A percentile compares a stretch with the other conserved stretches of the same genome.
Conservation (phyloP, 176 grass and related monocot genomes). For the Triticum timopheevii region DNA sequence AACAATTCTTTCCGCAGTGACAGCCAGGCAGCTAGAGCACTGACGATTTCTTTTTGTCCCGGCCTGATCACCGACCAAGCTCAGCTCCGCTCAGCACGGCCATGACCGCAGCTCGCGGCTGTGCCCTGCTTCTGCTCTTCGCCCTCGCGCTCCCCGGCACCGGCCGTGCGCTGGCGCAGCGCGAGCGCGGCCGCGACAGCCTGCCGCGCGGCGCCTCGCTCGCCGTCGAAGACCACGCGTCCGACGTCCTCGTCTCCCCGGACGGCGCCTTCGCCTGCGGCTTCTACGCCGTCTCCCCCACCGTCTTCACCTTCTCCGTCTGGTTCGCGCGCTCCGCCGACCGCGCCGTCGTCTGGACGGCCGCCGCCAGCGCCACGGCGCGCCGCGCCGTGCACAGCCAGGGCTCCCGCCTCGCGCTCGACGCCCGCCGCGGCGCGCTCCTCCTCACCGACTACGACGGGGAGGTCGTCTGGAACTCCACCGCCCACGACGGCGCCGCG, state of each 20-base stretch:
- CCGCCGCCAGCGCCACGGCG: not conserved
- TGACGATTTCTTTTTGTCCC: not conserved
- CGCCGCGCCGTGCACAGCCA: conserved; percentile 5
- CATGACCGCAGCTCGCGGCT: not conserved
- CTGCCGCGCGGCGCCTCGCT: conserved; percentile 30
- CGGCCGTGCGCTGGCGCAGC: not conserved
- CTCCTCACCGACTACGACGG: conserved; percentile 43
- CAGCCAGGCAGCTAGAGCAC: not conserved
- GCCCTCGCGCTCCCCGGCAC: not conserved
- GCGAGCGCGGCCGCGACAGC: not conserved
- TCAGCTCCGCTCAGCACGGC: not conserved
- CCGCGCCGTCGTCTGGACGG: conserved; percentile 5
- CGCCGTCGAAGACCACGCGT: conserved; percentile 38
- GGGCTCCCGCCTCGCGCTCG: conserved; percentile 18
- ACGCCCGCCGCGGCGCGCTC: conserved; percentile 29
- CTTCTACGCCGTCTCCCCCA: not conserved
- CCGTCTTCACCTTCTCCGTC: conserved; percentile 23
- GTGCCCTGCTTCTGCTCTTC: not conserved
- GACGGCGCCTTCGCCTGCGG: conserved; percentile 8
- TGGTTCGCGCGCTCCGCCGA: conserved; percentile 19
- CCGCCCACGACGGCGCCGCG: not conserved
- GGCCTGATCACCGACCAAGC: not conserved
- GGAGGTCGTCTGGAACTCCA: conserved; percentile 46
- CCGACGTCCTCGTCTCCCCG: conserved; percentile 30
- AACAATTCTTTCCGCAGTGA: not conserved